These are phyloP conservation scores for Penicillium sp. DNA, from an alignment of 2,329 filamentous ascomycete species.

Conservation along the genomic window DNA sequence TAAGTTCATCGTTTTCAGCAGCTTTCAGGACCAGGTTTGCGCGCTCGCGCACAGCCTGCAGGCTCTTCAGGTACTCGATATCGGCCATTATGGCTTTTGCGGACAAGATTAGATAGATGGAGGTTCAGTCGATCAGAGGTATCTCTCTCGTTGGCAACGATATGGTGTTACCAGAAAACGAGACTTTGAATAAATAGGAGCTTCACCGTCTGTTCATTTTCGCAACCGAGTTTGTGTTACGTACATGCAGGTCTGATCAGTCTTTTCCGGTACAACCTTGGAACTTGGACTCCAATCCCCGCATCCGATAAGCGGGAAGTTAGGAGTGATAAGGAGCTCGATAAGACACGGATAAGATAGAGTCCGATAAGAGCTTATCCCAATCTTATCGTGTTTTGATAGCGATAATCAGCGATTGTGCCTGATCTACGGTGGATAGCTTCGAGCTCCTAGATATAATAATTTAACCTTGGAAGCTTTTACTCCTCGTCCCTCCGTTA, in stretches of 20 bases:
- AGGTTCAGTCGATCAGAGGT: background rate
- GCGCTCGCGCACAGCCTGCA: slow-evolving; percentile 31
- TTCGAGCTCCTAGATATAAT: background rate
- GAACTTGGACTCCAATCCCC: background rate
- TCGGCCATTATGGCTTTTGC: slow-evolving; percentile 10
- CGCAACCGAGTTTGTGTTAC: background rate
- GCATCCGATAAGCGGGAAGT: background rate
- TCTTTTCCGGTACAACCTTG: background rate
- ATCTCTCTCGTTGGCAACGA: background rate
- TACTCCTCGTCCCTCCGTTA: background rate
- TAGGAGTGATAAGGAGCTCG: background rate
- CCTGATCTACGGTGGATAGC: background rate
- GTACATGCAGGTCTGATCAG: background rate
- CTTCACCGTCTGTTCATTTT: background rate
- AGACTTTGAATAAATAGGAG: background rate
- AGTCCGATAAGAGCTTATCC: background rate
- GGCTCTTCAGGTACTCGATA: slow-evolving; percentile 29
- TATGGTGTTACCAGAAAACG: background rate
- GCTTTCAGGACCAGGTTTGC: slow-evolving; percentile 31
- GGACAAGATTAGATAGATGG: background rate
- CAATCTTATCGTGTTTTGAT: background rate
- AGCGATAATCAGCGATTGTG: background rate
- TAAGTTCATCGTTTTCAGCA: slow-evolving; percentile 42
- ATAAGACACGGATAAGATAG: background rate
- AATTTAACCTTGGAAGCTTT: background rate